Percentiles rank a stretch among this genome's conserved stretches.
These are phyloP conservation scores for Xerocomus minutiporus DNA, from an alignment of 1,284 basidiomycete species.

Conservation along the genomic window DNA sequence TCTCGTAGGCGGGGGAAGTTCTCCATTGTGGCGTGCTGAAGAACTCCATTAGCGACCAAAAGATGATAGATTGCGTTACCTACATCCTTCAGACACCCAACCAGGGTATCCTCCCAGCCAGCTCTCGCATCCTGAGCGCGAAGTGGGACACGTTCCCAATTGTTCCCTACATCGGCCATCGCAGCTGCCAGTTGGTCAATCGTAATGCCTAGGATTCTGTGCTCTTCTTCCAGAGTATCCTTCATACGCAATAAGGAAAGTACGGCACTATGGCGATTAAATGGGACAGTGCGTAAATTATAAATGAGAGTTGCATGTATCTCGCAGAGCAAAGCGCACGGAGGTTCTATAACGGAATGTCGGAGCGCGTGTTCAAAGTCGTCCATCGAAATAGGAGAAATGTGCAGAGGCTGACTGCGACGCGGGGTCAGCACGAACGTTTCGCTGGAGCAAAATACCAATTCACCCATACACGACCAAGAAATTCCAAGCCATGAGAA, in stretches of 20 bases:
- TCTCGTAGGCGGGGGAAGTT: constrained; percentile 74
- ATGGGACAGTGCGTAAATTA: constrained; percentile 75
- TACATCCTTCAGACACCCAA: constrained; percentile 88
- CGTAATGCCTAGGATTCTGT: constrained; percentile 49
- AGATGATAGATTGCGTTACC: constrained; percentile 32
- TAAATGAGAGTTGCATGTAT: constrained; percentile 89
- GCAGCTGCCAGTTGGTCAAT: constrained; percentile 56
- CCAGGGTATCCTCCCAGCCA: constrained; percentile 82
- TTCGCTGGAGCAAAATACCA: constrained; percentile 1
- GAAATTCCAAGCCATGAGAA: constrained; percentile 91
- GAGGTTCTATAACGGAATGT: constrained; percentile 66
- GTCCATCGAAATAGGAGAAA: constrained; percentile 92
- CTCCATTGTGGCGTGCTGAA: constrained; percentile 69
- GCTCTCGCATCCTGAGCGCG: constrained; percentile 60
- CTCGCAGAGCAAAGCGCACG: constrained; percentile 79
- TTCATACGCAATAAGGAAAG: constrained; percentile 56
- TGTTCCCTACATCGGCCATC: constrained; percentile 71
- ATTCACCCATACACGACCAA: constrained; percentile 86
- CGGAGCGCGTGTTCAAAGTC: constrained; percentile 88
- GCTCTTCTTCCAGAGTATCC: constrained; percentile 37
- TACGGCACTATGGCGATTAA: constrained; percentile 65
- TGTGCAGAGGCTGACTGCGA: constrained; percentile 73
- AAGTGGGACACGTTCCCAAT: constrained; percentile 75
- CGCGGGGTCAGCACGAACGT: constrained; percentile 1
- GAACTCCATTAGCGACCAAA: constrained; percentile 13